Base-by-base conservation (phyloP, 2,329 filamentous ascomycete genomes). In the Xylariaceae sp. region DNA sequence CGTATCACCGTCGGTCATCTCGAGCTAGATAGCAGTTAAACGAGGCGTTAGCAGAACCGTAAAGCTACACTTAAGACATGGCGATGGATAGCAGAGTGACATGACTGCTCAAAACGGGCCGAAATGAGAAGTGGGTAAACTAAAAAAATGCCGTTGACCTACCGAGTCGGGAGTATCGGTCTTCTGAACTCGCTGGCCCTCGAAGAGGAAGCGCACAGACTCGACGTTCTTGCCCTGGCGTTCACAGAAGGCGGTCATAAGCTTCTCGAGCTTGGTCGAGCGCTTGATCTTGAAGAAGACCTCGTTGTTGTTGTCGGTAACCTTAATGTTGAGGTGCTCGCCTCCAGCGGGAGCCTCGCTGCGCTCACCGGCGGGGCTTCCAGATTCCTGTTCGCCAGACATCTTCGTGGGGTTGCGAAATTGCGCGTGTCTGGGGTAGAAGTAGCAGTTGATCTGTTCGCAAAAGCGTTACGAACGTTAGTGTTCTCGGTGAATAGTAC, bases 201-300 rank as follows among this genome's bases (percentile, higher is more conserved):
- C 94, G 70, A 97, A 97, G 1, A 99, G 81, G 75, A 99, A 99
- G 35, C 94, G 88, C 51, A 97, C 93, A 4, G 90, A 93, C 39
- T 80, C 84, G 5, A 87, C 78, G 39, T 88, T 85, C 80, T 97
- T 97, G 69, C 94, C 94, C 74, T 97, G 92, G 23, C 94, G 86
- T 67, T 97, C 93, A 76, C 94, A 99, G 75, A 97, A 99, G 17
- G 94, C 94, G 63, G 91, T 88, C 94, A 99, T 99, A 57, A 99
- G 82, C 81, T 99, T 99, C 78, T 96, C 94, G 1, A 99, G 84
- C 74, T 92, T 90, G 0, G 94, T 99, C 18, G 88, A 92, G 44
- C 92, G 86, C 87, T 99, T 99, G 80, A 99, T 99, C 82, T 99
- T 99, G 82, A 99, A 99, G 76, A 97, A 99, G 70, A 99, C 93